Evolutionary conservation across 352 stramenopile species (phyloP).

Genomic region (Globisporangium middletonii): DNA sequence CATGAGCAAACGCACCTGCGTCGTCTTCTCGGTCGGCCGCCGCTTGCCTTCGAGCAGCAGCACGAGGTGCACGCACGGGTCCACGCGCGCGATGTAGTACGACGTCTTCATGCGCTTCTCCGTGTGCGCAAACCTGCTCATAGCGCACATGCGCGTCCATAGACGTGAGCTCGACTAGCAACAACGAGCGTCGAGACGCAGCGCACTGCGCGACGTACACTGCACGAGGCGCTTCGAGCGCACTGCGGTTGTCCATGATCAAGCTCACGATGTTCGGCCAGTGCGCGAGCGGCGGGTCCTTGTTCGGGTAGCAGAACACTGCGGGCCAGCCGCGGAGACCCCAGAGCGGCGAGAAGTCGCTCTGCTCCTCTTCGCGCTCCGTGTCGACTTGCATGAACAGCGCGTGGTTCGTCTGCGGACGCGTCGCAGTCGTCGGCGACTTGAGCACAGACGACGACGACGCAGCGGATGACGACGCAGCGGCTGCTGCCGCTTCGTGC

Average conservation of each 20-base stretch:
- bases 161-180: not conserved
- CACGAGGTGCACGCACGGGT: constrained; percentile 70
- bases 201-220: constrained; percentile 29
- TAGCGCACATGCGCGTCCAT: not conserved
- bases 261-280: constrained; percentile 87
- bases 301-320: constrained; percentile 76
- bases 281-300: constrained; percentile 53
- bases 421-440: constrained; percentile 1
- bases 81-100: constrained; percentile 74
- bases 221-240: constrained; percentile 41
- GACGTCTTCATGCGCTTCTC: constrained; percentile 60
- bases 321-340: constrained; percentile 72
- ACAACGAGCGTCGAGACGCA: no score
- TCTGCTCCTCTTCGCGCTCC: constrained; percentile 57
- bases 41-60: constrained; percentile 66
- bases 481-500: not conserved
- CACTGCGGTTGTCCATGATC: constrained; percentile 75
- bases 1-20: constrained; percentile 33
- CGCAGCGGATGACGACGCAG: not conserved
- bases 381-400: constrained; percentile 51
- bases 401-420: constrained; percentile 21
- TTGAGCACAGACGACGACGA: not conserved
- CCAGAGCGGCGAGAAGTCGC: constrained; percentile 78
- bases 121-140: constrained; percentile 46
- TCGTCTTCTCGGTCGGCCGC: constrained; percentile 59